Evolutionary conservation across 2,329 filamentous ascomycete species (phyloP).

Genomic region (Fusarium kyushuense): DNA sequence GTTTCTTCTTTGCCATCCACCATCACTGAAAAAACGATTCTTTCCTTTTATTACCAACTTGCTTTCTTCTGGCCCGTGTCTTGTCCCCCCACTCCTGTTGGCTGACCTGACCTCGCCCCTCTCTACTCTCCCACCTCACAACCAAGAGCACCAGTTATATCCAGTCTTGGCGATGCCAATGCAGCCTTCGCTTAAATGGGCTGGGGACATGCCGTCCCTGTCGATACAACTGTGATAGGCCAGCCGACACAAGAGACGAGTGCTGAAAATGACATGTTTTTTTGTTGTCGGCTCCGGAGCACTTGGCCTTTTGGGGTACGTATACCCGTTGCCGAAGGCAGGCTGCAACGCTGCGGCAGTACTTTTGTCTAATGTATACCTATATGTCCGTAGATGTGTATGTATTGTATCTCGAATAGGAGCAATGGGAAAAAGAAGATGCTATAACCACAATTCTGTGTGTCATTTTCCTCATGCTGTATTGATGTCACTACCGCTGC

Average conservation of each 20-base stretch:
- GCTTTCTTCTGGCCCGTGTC: constrained; percentile 1
- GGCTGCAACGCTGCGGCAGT: constrained; percentile 29
- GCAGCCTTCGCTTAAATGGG: constrained; percentile 22
- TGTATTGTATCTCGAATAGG: background rate
- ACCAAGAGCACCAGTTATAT: constrained; percentile 30
- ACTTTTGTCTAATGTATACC: constrained; percentile 17
- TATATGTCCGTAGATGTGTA: background rate
- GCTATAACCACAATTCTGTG: constrained; percentile 16
- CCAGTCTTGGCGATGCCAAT: constrained; percentile 33
- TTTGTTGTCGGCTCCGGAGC: constrained; percentile 32
- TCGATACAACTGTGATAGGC: constrained; percentile 29
- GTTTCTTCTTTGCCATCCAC: constrained; percentile 12
- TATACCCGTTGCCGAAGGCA: constrained; percentile 36
- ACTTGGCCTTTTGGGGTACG: constrained; percentile 33
- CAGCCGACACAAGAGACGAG: constrained; percentile 4
- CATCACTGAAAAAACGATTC: background rate
- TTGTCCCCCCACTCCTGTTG: constrained; percentile 12
- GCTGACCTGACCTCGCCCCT: background rate
- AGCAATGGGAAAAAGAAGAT: background rate
- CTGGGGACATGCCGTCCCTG: constrained; percentile 5
- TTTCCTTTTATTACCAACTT: constrained; percentile 5
- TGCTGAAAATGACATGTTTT: constrained; percentile 22
- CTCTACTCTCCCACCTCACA: background rate
- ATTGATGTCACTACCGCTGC: constrained; percentile 8
- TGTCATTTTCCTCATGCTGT: constrained; percentile 14